Conservation (phyloP, 2,329 filamentous ascomycete genomes). For the Aspergillus quadricinctus region DNA sequence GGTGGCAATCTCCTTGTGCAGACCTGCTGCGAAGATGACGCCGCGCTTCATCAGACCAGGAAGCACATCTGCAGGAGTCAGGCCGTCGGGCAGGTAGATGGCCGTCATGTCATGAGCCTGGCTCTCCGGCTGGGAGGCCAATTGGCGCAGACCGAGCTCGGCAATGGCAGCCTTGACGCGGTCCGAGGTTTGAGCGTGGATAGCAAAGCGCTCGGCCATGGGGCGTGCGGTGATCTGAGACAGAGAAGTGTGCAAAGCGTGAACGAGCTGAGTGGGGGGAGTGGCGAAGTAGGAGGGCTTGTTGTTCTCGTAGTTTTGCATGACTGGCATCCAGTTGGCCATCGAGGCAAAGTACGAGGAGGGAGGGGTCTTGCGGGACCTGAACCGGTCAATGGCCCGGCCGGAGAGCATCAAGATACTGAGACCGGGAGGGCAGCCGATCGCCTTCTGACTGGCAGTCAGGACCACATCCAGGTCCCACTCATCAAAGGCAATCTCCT, state of each 20-base stretch:
- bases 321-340: slow-evolving; percentile 97
- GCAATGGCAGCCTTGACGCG: slow-evolving; percentile 79
- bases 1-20: slow-evolving; percentile 91
- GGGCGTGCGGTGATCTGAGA: slow-evolving; percentile 79
- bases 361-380: slow-evolving; percentile 74
- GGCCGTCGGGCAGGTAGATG: slow-evolving; percentile 83
- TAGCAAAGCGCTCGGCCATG: slow-evolving; percentile 75
- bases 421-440: slow-evolving; percentile 89
- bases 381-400: slow-evolving; percentile 74
- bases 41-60: slow-evolving; percentile 81
- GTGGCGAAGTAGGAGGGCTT: slow-evolving; percentile 98
- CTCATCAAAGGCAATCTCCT: slow-evolving; percentile 93
- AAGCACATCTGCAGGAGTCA: slow-evolving; percentile 76
- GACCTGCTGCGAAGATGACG: slow-evolving; percentile 88
- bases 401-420: slow-evolving; percentile 93
- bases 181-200: slow-evolving; percentile 73
- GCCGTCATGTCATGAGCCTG: slow-evolving; percentile 98
- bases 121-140: slow-evolving; percentile 79
- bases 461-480: slow-evolving; percentile 92
- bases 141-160: slow-evolving; percentile 78
- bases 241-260: slow-evolving; percentile 84
- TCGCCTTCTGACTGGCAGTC: slow-evolving; percentile 94
- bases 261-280: slow-evolving; percentile 87
- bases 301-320: slow-evolving; percentile 98
- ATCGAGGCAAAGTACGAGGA: slow-evolving; percentile 91